Evolutionary conservation across 345 rosid genomes (phyloP).

Genomic region (Salix udensis): DNA sequence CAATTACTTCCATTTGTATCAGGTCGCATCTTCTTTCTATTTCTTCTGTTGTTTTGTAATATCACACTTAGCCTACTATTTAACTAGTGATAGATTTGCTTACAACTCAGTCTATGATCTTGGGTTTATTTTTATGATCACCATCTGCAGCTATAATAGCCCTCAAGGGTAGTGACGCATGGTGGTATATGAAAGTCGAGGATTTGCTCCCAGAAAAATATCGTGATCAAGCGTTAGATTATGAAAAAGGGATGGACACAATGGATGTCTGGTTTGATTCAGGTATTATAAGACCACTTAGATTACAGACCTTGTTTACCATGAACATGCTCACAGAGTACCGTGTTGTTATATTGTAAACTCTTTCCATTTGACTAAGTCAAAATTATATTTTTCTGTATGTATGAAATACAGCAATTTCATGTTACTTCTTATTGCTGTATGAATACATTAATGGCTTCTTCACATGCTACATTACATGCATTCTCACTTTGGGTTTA

Average conservation of each 20-base stretch:
- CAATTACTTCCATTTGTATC: not conserved
- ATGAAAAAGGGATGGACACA: slow-evolving; percentile 89
- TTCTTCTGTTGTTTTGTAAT: slow-evolving; percentile 1
- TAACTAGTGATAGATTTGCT: not conserved
- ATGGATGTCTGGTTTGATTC: slow-evolving; percentile 99
- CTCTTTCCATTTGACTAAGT: not conserved
- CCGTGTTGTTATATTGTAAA: too few relatives aligned
- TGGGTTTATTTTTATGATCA: slow-evolving; percentile 7
- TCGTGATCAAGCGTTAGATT: slow-evolving; percentile 62
- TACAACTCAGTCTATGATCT: not conserved
- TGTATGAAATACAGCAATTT: too few relatives aligned
- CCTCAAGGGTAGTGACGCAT: slow-evolving; percentile 84
- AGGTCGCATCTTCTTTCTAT: not conserved
- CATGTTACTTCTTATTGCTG: not conserved
- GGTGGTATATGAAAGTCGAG: slow-evolving; percentile 95
- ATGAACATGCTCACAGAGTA: not conserved
- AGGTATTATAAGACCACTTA: slow-evolving; percentile 32
- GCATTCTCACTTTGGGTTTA: too few relatives aligned
- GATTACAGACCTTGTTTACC: not conserved
- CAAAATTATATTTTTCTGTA: not conserved
- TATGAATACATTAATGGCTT: not conserved
- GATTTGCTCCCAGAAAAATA: slow-evolving; percentile 81
- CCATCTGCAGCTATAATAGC: slow-evolving; percentile 60
- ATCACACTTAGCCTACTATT: not conserved
- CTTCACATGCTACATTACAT: not conserved